phyloP scores from a whole-genome alignment of 345 rosid genomes.

The Euclidium syriacum region DNA sequence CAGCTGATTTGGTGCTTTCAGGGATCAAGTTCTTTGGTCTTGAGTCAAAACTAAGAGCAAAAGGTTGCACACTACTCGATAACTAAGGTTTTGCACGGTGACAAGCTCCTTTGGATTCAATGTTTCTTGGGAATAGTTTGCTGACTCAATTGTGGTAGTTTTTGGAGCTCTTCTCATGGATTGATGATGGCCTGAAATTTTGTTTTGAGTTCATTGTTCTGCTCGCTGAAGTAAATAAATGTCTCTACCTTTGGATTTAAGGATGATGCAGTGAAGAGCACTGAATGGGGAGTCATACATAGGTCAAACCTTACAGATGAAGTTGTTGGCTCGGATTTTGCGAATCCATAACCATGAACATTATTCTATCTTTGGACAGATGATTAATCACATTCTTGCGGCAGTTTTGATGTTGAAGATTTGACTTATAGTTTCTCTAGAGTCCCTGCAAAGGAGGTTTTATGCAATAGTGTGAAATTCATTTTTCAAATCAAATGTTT shows the following conservation, averaged over 20 bases:
- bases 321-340: background rate
- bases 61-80: conserved; percentile 50
- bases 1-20: conserved; percentile 68
- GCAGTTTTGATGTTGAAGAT: background rate
- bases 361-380: background rate
- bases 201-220: background rate
- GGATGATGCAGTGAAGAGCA: background rate
- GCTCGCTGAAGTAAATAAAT: background rate
- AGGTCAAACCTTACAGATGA: background rate
- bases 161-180: background rate
- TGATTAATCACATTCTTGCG: background rate
- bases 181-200: background rate
- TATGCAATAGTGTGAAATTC: background rate
- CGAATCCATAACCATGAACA: background rate
- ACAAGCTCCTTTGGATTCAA: background rate
- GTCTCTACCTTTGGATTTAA: background rate
- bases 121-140: background rate
- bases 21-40: conserved; percentile 83
- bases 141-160: background rate
- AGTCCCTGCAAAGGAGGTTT: background rate
- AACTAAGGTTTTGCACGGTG: background rate
- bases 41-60: conserved; percentile 79
- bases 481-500: background rate
- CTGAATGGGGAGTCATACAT: background rate
- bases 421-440: background rate